A percentile compares a stretch with the other conserved stretches of the same genome.
phyloP scores from a whole-genome alignment of 371 early-diverging fungal species.

The Dinochytrium kinnereticum region DNA sequence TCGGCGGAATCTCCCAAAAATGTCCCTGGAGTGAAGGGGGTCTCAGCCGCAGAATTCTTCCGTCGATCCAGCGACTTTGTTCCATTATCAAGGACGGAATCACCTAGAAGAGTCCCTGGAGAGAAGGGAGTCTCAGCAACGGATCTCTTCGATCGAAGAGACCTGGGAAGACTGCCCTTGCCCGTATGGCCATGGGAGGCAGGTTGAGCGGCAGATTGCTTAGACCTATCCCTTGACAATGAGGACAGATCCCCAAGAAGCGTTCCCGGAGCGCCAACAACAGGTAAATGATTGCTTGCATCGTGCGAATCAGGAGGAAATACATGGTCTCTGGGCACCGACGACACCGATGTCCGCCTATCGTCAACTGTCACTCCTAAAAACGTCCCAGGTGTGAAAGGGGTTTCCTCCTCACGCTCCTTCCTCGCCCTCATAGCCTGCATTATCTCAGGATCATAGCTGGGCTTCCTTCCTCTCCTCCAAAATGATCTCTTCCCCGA shows the following conservation, averaged over 20 bases:
- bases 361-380: too few relatives aligned
- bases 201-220: neutral
- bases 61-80: too few relatives aligned
- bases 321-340: neutral
- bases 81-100: too few relatives aligned
- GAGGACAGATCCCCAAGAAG: neutral
- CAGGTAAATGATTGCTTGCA: too few relatives aligned
- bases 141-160: neutral
- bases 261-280: constrained; percentile 2
- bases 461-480: neutral
- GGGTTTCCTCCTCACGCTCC: neutral
- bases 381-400: constrained; percentile 2
- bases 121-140: too few relatives aligned
- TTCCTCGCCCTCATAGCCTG: neutral
- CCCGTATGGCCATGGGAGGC: neutral
- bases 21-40: too few relatives aligned
- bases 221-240: neutral
- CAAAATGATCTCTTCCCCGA: neutral
- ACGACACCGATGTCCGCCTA: too few relatives aligned
- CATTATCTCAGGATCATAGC: neutral
- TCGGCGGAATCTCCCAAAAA: too few relatives aligned
- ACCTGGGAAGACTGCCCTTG: neutral
- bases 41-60: too few relatives aligned
- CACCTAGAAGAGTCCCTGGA: too few relatives aligned
- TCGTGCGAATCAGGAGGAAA: too few relatives aligned